Evolutionary conservation across 257 asterid genomes (phyloP).

Genomic region (Striga asiatica): DNA sequence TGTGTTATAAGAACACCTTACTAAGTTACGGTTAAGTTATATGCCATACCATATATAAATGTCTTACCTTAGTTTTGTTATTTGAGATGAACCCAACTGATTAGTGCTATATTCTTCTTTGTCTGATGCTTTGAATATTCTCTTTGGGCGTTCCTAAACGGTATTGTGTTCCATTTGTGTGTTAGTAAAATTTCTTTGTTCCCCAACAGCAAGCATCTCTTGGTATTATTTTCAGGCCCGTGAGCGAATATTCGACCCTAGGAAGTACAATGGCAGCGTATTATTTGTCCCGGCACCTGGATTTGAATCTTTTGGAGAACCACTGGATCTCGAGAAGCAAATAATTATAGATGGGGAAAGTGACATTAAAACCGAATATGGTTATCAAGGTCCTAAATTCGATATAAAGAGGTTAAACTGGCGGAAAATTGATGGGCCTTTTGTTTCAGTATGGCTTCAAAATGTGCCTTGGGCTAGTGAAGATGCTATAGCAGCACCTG

Average conservation of each 20-base stretch:
- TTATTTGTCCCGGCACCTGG: constrained; percentile 76
- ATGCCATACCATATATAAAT: too few species aligned
- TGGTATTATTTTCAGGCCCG: constrained; percentile 78
- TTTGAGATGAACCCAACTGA: neutral
- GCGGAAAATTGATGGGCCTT: constrained; percentile 84
- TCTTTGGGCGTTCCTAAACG: neutral
- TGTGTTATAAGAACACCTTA: too few species aligned
- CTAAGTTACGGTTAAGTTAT: neutral
- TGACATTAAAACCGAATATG: constrained; percentile 20
- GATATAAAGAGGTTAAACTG: constrained; percentile 53
- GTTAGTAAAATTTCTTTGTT: too few species aligned
- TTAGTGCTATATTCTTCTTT: neutral
- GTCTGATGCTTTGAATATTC: neutral
- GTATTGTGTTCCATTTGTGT: neutral
- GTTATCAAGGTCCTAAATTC: constrained; percentile 60
- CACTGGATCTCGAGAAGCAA: constrained; percentile 32
- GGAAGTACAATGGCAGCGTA: constrained; percentile 72
- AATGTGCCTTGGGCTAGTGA: constrained; percentile 97
- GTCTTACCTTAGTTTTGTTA: too few species aligned
- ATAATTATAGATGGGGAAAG: constrained; percentile 21
- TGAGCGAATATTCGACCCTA: constrained; percentile 54
- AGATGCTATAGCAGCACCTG: constrained; percentile 86
- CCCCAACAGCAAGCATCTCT: too few species aligned
- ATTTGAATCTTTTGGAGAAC: constrained; percentile 54
- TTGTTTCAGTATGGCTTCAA: constrained; percentile 91